Percentiles rank a stretch among this genome's conserved stretches.
Evolutionary conservation across 2,329 filamentous ascomycete species (phyloP).

Genomic region (Blumeria graminis): DNA sequence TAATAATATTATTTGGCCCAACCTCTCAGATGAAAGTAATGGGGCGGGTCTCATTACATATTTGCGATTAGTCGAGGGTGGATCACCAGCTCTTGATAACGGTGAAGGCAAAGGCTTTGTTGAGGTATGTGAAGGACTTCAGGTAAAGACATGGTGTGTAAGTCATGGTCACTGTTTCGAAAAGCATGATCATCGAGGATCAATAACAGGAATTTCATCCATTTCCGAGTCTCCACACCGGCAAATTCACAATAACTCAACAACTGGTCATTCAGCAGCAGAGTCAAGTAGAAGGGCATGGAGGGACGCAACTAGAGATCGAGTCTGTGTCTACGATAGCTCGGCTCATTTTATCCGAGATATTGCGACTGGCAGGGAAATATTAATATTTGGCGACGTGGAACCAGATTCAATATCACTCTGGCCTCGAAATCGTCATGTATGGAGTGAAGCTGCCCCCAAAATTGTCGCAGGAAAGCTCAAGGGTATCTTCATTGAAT

Average conservation of each 20-base stretch:
- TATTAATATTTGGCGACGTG: constrained; percentile 87
- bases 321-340: constrained; percentile 53
- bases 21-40: constrained; percentile 85
- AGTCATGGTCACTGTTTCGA: constrained; percentile 81
- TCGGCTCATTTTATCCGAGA: constrained; percentile 87
- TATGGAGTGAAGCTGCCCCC: constrained; percentile 76
- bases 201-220: constrained; percentile 5
- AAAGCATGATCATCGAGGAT: constrained; percentile 40
- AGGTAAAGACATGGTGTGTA: constrained; percentile 67
- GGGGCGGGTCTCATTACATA: constrained; percentile 85
- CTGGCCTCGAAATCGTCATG: constrained; percentile 51
- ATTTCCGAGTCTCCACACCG: neutral
- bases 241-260: neutral
- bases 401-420: constrained; percentile 75
- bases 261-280: neutral
- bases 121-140: constrained; percentile 68
- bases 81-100: constrained; percentile 60
- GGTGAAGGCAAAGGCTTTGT: constrained; percentile 65
- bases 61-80: constrained; percentile 67
- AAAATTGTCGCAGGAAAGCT: constrained; percentile 54
- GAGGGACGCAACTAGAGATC: neutral
- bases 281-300: neutral
- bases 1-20: constrained; percentile 96
- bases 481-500: constrained; percentile 78
- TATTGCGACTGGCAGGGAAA: constrained; percentile 41